phyloP scores from a whole-genome alignment of 257 asterid genomes.

The Pogostemon cablin region DNA sequence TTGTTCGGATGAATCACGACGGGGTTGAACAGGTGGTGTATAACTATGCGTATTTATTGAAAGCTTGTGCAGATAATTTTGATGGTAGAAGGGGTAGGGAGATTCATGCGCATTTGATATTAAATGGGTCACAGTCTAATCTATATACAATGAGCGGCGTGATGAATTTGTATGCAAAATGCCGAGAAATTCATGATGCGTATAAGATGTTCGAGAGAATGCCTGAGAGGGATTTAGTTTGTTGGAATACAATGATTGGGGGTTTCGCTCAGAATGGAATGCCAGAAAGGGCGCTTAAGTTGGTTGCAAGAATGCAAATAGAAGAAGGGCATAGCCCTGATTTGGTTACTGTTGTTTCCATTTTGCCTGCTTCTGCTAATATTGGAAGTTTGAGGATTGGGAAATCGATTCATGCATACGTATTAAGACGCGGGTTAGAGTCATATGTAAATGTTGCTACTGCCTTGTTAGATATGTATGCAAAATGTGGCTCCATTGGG shows the following conservation, averaged over 20 bases:
- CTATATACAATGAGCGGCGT: slow-evolving; percentile 64
- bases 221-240: slow-evolving; percentile 79
- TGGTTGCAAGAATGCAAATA: slow-evolving; percentile 61
- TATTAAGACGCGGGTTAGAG: slow-evolving; percentile 49
- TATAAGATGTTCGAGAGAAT: slow-evolving; percentile 83
- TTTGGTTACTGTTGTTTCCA: slow-evolving; percentile 69
- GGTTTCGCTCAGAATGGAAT: slow-evolving; percentile 79
- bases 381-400: slow-evolving; percentile 56
- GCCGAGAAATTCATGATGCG: slow-evolving; percentile 65
- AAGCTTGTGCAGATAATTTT: slow-evolving; percentile 62
- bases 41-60: slow-evolving; percentile 62
- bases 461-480: slow-evolving; percentile 85
- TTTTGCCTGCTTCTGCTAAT: slow-evolving; percentile 72
- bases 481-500: slow-evolving; percentile 66
- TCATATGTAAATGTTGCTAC: slow-evolving; percentile 71
- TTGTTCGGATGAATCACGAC: slow-evolving; percentile 59
- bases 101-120: slow-evolving; percentile 75
- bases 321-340: slow-evolving; percentile 60
- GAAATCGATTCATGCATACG: slow-evolving; percentile 66
- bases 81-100: slow-evolving; percentile 62
- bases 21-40: slow-evolving; percentile 63
- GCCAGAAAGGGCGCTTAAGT: slow-evolving; percentile 59
- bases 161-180: slow-evolving; percentile 72
- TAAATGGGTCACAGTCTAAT: slow-evolving; percentile 59
- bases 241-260: slow-evolving; percentile 81